Percentiles rank a stretch among this genome's conserved stretches.
These are phyloP conservation scores for Solanum hybrid DNA, from an alignment of 305 asterid species.

Conservation along the genomic window DNA sequence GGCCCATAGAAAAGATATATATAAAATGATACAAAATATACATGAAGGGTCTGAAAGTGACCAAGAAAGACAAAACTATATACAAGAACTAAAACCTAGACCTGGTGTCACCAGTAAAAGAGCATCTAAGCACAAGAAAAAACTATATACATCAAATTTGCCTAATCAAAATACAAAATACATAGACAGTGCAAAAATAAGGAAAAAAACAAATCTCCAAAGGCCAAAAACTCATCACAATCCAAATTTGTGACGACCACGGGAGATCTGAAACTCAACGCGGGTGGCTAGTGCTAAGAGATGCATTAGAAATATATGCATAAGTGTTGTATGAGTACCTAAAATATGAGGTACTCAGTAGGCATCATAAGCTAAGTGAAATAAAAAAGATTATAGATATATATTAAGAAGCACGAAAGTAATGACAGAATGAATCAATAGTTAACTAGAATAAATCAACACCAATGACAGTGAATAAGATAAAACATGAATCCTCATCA, in stretches of 20 bases:
- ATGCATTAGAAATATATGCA: background rate
- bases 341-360: background rate
- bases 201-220: background rate
- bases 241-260: background rate
- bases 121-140: no score
- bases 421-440: no score
- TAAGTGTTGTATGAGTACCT: background rate
- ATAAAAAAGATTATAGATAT: no score
- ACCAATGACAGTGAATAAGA: no score
- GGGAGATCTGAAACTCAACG: background rate
- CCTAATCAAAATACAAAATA: background rate
- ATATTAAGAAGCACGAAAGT: no score
- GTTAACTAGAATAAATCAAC: no score
- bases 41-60: background rate
- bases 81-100: no score
- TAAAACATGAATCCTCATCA: no score
- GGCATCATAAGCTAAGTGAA: no score
- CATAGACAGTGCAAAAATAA: no score
- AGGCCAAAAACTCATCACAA: background rate
- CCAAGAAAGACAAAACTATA: background rate
- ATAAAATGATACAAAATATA: background rate
- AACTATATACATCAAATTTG: no score
- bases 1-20: background rate
- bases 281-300: background rate
- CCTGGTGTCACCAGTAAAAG: background rate